These are phyloP conservation scores for Nakaseomyces kungkrabaensis DNA, from an alignment of 1,139 yeast species.

Conservation along the genomic window DNA sequence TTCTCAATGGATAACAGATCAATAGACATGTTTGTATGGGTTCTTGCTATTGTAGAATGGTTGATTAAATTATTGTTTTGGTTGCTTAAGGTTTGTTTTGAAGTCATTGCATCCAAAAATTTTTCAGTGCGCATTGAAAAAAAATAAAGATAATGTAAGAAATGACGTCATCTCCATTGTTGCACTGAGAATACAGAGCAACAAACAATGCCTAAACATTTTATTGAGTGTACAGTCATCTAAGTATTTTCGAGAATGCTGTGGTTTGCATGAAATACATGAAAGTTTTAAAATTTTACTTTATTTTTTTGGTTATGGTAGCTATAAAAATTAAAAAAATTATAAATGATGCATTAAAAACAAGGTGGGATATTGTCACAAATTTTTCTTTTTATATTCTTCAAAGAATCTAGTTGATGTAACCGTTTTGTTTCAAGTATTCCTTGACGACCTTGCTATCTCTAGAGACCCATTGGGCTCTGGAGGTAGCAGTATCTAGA, in stretches of 20 bases:
- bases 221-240: neutral
- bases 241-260: neutral
- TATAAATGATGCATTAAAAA: neutral
- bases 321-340: neutral
- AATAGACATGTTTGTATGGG: slow-evolving; percentile 10
- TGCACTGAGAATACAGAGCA: no score
- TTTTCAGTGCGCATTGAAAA: neutral
- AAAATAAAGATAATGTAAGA: neutral
- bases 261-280: no score
- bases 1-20: slow-evolving; percentile 18
- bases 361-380: neutral
- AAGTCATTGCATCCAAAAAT: no score
- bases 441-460: slow-evolving; percentile 44
- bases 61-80: no score
- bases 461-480: slow-evolving; percentile 56
- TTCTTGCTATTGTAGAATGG: neutral
- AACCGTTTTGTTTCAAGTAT: slow-evolving; percentile 46
- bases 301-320: no score
- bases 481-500: slow-evolving; percentile 54
- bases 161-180: neutral
- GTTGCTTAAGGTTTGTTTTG: no score
- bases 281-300: no score
- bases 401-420: neutral
- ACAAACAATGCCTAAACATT: no score
- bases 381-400: no score